These are phyloP conservation scores for Fusarium sp. DNA, from an alignment of 2,329 filamentous ascomycete species.

Conservation along the genomic window DNA sequence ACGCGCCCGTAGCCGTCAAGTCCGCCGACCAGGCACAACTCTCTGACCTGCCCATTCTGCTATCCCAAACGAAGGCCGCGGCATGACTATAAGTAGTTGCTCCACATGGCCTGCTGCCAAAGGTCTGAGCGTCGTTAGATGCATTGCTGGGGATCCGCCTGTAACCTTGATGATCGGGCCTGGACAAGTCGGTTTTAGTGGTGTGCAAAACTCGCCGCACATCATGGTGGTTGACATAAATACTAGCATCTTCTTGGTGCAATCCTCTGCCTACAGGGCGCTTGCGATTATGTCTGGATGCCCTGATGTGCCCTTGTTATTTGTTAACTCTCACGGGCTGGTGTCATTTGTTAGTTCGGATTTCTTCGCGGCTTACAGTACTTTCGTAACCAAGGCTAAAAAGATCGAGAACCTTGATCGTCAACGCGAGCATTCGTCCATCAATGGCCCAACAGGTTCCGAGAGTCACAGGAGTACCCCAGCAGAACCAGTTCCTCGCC, in stretches of 20 bases:
- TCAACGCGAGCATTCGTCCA: background rate
- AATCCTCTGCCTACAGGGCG: background rate
- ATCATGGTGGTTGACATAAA: slow-evolving; percentile 1
- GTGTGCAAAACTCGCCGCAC: background rate
- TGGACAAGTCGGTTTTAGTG: background rate
- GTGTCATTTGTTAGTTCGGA: slow-evolving; percentile 18
- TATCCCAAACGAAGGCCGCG: slow-evolving; percentile 11
- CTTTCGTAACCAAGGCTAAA: background rate
- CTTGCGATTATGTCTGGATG: background rate
- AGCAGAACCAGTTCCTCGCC: background rate
- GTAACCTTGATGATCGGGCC: slow-evolving; percentile 41
- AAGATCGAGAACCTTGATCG: slow-evolving; percentile 20
- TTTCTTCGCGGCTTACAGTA: slow-evolving; percentile 10
- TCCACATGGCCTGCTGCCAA: slow-evolving; percentile 39
- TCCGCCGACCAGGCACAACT: slow-evolving; percentile 1
- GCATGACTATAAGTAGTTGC: slow-evolving; percentile 34
- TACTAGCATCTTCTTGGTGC: background rate
- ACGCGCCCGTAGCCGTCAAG: background rate
- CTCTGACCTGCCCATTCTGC: slow-evolving; percentile 14
- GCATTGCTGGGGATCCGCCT: slow-evolving; percentile 31
- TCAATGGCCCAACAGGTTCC: background rate
- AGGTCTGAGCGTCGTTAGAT: slow-evolving; percentile 38
- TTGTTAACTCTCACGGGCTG: background rate
- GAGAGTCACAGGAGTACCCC: background rate
- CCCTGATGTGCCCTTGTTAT: slow-evolving; percentile 3